Percentiles rank a stretch among this genome's conserved stretches.
phyloP scores from a whole-genome alignment of 805 yeast genomes.

The Wickerhamomyces silvicola region DNA sequence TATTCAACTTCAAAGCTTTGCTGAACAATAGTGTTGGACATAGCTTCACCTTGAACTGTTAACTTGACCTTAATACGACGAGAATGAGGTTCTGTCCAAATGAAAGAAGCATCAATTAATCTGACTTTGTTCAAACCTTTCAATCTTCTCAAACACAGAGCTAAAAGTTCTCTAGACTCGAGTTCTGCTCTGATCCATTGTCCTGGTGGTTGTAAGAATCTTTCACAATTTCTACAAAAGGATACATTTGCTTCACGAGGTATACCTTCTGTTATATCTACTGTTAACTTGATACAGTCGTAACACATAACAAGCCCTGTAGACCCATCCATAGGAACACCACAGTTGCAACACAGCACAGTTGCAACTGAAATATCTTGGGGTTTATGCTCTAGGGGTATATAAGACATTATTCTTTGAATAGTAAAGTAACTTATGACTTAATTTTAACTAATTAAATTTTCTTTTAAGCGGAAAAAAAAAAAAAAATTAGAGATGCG shows the following conservation, averaged over 20 bases:
- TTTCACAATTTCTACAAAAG: slow-evolving; percentile 95
- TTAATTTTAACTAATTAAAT: slow-evolving; percentile 1
- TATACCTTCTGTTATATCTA: slow-evolving; percentile 88
- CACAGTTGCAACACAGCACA: slow-evolving; percentile 96
- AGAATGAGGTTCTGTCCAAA: slow-evolving; percentile 99
- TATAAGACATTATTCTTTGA: slow-evolving; percentile 27
- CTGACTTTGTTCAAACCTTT: slow-evolving; percentile 84
- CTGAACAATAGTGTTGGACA: slow-evolving; percentile 84
- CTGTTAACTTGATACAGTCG: slow-evolving; percentile 91
- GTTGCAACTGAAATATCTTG: slow-evolving; percentile 53
- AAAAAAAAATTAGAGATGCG: slow-evolving; percentile 5
- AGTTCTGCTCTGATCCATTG: slow-evolving; percentile 90
- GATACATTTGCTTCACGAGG: slow-evolving; percentile 92
- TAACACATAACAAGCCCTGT: slow-evolving; percentile 90
- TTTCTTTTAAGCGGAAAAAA: slow-evolving; percentile 3
- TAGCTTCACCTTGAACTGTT: slow-evolving; percentile 96
- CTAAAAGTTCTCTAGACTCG: slow-evolving; percentile 88
- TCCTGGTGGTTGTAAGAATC: slow-evolving; percentile 89
- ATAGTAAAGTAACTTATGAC: background rate
- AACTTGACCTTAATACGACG: slow-evolving; percentile 86
- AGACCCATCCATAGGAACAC: slow-evolving; percentile 96
- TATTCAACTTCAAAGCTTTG: slow-evolving; percentile 94
- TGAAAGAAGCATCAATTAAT: slow-evolving; percentile 85
- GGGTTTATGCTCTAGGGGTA: slow-evolving; percentile 30
- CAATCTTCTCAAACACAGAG: slow-evolving; percentile 80